phyloP scores from a whole-genome alignment of 495 filamentous ascomycete species.

The Pyrenula aspistea region DNA sequence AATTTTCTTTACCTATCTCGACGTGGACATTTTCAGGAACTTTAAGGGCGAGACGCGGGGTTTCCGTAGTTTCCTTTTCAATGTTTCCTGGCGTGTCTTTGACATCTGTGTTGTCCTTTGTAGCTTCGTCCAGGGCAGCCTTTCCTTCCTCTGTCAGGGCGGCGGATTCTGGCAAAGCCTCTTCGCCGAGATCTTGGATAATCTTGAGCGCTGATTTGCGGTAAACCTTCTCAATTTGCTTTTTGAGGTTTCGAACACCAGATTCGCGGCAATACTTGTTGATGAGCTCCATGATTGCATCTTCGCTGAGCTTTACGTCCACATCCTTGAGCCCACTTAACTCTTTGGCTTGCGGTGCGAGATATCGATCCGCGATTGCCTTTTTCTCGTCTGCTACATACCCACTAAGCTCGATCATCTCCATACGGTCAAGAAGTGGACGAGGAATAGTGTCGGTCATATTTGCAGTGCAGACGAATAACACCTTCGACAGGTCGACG shows the following conservation, averaged over 20 bases:
- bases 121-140: conserved; percentile 58
- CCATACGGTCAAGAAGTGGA: conserved; percentile 93
- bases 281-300: conserved; percentile 91
- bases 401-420: conserved; percentile 90
- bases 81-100: conserved; percentile 45
- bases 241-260: conserved; percentile 95
- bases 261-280: conserved; percentile 97
- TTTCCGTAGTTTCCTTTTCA: conserved; percentile 60
- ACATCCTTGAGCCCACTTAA: conserved; percentile 82
- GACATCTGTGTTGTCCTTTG: conserved; percentile 46
- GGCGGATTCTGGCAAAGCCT: conserved; percentile 65
- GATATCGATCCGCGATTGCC: conserved; percentile 90
- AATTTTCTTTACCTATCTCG: conserved; percentile 72
- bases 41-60: conserved; percentile 64
- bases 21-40: conserved; percentile 85
- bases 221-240: conserved; percentile 99
- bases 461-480: conserved; percentile 98
- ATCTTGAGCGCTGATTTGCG: conserved; percentile 96
- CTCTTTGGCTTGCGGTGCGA: conserved; percentile 84
- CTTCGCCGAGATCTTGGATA: conserved; percentile 87
- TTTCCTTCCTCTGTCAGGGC: conserved; percentile 86
- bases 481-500: conserved; percentile 92
- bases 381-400: conserved; percentile 99
- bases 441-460: conserved; percentile 97
- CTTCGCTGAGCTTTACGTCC: conserved; percentile 69